A percentile compares a stretch with the other conserved stretches of the same genome.
phyloP scores from a whole-genome alignment of 202 grass and related monocot species.

The Eragrostis tef region DNA sequence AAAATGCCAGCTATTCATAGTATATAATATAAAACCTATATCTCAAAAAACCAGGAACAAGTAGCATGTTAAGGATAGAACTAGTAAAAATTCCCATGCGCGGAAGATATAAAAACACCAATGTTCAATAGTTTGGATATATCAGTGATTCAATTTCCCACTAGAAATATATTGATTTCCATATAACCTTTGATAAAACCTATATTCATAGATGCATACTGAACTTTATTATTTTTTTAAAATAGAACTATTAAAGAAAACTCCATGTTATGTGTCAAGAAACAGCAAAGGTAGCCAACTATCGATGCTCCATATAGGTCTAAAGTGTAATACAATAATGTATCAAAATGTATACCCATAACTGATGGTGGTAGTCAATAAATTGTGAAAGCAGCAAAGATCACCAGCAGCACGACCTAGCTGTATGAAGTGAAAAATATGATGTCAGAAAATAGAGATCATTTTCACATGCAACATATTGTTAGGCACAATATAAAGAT shows the following conservation, averaged over 20 bases:
- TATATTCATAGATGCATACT: no score
- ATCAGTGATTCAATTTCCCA: no score
- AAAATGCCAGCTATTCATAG: no score
- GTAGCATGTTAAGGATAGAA: not conserved
- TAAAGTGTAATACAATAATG: not conserved
- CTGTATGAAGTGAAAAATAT: not conserved
- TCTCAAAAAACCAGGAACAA: no score
- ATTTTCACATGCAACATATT: not conserved
- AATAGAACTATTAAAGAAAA: not conserved
- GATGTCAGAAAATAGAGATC: not conserved
- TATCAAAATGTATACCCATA: conserved; percentile 8
- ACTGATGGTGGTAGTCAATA: not conserved
- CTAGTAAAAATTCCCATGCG: not conserved
- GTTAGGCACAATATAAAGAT: not conserved
- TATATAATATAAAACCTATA: no score
- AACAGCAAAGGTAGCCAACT: not conserved
- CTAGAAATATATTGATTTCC: no score
- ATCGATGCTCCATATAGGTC: not conserved
- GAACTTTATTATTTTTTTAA: no score
- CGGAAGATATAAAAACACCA: not conserved
- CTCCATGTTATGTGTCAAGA: not conserved
- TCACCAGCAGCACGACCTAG: not conserved
- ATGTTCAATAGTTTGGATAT: not conserved
- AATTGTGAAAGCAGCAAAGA: not conserved
- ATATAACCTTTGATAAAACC: no score